Evolutionary conservation across 73 alveolate species (phyloP), one percentile per base, ranked within the genome.

Genomic region (Tetrahymena thermophila): DNA sequence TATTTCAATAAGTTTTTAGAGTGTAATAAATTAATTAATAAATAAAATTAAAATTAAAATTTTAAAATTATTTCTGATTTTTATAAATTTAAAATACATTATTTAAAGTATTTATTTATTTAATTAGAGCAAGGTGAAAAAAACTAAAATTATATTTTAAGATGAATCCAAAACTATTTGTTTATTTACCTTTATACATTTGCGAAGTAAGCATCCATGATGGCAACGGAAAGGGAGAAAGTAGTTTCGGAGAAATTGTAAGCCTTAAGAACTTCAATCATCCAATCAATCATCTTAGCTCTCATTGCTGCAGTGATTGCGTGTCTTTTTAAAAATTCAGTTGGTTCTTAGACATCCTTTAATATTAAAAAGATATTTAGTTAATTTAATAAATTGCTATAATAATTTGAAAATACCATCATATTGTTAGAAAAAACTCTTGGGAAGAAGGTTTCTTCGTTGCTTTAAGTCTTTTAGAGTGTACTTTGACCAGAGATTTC

Each of bases 271-370:
- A 97, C 98, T 89, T 98, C 99, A 35, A 98, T 97, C 99, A 98
- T 98, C 99, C 99, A 98, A 94, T 98, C 99, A 11, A 97, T 95
- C 99, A 98, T 98, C 43, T 98, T 96, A 21, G 98, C 96, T 95
- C 99, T 96, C 94, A 97, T 95, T 28, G 96, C 96, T 43, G 98
- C 98, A 15, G 98, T 97, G 94, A 98, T 97, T 93, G 94, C 96
- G 93, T 98, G 99, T 93, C 94, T 85, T 43, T 89, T 25, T 38
- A 94, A 85, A 23, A 40, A 94, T 9, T 94, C 56, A 94, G 50
- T 50, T 1, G 93, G 35, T 56, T 50, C 85, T 50, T 37, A 94
- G 31, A 50, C 43, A 35, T 94, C 56, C 93, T 94, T 35, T 56
- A 28, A 13, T 50, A 7, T 13, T 37, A n/a, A 44, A 89, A 35